A percentile compares a stretch with the other conserved stretches of the same genome.
Evolutionary conservation across 768 basidiomycete genomes (phyloP).

Genomic region (Paxillus involutus): DNA sequence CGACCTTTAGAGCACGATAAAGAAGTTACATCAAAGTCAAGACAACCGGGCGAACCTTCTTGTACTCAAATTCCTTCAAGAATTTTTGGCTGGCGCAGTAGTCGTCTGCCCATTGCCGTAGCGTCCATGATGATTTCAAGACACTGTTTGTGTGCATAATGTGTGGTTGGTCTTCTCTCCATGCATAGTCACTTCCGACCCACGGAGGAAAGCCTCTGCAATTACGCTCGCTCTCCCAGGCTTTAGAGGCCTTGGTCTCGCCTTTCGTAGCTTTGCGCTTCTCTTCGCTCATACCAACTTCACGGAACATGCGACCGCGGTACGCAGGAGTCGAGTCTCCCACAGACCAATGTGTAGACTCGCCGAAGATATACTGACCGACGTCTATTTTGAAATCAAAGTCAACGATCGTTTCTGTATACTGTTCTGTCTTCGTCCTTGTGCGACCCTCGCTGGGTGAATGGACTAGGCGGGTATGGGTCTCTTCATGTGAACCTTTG

Average conservation of each 20-base stretch:
- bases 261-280: constrained; percentile 40
- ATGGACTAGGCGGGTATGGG: constrained; percentile 45
- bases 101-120: constrained; percentile 81
- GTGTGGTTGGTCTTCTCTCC: constrained; percentile 30
- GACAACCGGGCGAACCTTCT: constrained; percentile 46
- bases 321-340: constrained; percentile 64
- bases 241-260: constrained; percentile 43
- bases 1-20: constrained; percentile 41
- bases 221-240: constrained; percentile 44
- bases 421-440: constrained; percentile 42
- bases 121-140: constrained; percentile 56
- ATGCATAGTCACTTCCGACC: constrained; percentile 35
- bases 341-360: constrained; percentile 56
- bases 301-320: constrained; percentile 59
- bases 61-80: constrained; percentile 78
- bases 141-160: constrained; percentile 21
- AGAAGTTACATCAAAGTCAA: not conserved
- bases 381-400: constrained; percentile 70
- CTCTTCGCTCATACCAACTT: constrained; percentile 44
- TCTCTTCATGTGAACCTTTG: constrained; percentile 58
- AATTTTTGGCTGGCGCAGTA: constrained; percentile 70
- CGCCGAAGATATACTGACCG: constrained; percentile 38
- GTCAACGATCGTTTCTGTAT: constrained; percentile 60
- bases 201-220: constrained; percentile 55
- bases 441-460: constrained; percentile 34